Conservation (phyloP, 2,329 filamentous ascomycete species). For the Talaromyces sp. region DNA sequence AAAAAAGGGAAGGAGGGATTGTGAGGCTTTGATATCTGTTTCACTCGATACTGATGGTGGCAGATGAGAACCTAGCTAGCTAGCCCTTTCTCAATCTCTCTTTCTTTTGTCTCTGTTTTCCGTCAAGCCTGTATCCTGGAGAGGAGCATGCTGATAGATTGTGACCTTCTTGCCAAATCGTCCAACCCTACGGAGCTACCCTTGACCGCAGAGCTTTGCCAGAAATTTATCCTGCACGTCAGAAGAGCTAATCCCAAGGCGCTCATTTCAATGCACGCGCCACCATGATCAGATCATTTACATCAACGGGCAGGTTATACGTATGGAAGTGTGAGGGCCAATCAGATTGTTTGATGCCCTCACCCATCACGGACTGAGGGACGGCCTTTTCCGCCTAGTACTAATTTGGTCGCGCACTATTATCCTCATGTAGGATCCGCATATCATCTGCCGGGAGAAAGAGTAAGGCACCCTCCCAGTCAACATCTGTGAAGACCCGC, state of each 20-base stretch:
- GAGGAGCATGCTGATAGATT: conserved; percentile 14
- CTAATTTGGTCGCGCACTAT: conserved; percentile 12
- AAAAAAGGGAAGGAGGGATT: background rate
- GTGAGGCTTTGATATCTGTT: conserved; percentile 26
- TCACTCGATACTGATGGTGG: conserved; percentile 13
- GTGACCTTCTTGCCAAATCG: conserved; percentile 23
- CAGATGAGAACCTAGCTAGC: conserved; percentile 8
- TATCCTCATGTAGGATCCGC: conserved; percentile 16
- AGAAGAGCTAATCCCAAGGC: conserved; percentile 13
- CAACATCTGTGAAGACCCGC: conserved; percentile 11
- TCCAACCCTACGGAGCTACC: conserved; percentile 23
- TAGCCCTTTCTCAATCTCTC: conserved; percentile 1
- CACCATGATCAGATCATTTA: conserved; percentile 7
- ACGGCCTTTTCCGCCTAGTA: background rate
- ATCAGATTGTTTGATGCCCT: conserved; percentile 7
- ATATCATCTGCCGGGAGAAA: conserved; percentile 19
- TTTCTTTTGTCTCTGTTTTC: background rate
- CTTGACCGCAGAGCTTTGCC: conserved; percentile 4
- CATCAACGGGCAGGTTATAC: conserved; percentile 8
- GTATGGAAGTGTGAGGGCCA: background rate
- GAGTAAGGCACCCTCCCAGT: conserved; percentile 1
- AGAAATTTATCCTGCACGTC: conserved; percentile 24
- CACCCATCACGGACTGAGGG: background rate
- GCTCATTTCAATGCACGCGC: conserved; percentile 14
- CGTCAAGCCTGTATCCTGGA: conserved; percentile 16